phyloP scores from a whole-genome alignment of 2,329 filamentous ascomycete genomes.

The Chaetothyriales sp. region DNA sequence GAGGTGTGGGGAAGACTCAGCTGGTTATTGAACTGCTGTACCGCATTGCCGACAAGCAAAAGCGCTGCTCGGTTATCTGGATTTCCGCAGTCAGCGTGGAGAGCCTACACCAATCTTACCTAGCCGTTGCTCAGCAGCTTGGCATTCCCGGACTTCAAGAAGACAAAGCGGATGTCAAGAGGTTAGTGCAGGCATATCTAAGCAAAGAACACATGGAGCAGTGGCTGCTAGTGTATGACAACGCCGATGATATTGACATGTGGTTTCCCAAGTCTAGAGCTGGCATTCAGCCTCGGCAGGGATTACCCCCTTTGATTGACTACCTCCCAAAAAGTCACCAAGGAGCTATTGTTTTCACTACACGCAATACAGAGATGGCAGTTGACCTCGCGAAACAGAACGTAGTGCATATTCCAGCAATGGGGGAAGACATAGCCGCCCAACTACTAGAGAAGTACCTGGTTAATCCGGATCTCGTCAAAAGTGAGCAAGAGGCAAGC shows the following conservation, averaged over 20 bases:
- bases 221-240: slow-evolving; percentile 14
- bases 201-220: slow-evolving; percentile 5
- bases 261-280: not conserved
- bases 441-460: slow-evolving; percentile 18
- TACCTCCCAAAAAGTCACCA: slow-evolving; percentile 13
- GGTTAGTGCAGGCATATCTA: slow-evolving; percentile 20
- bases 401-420: not conserved
- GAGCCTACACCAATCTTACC: slow-evolving; percentile 19
- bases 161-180: slow-evolving; percentile 16
- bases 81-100: slow-evolving; percentile 17
- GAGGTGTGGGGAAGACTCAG: slow-evolving; percentile 19
- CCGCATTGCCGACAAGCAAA: not conserved
- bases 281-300: not conserved
- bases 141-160: slow-evolving; percentile 18
- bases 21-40: slow-evolving; percentile 16
- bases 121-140: slow-evolving; percentile 18
- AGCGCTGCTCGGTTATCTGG: slow-evolving; percentile 20
- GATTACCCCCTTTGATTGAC: not conserved
- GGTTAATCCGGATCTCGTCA: slow-evolving; percentile 3
- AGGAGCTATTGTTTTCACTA: slow-evolving; percentile 23
- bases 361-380: slow-evolving; percentile 15
- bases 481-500: slow-evolving; percentile 2
- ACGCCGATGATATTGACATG: slow-evolving; percentile 5
- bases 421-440: slow-evolving; percentile 2
- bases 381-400: slow-evolving; percentile 11